Evolutionary conservation across 345 rosid species (phyloP).

Genomic region (Physaria fendleri): DNA sequence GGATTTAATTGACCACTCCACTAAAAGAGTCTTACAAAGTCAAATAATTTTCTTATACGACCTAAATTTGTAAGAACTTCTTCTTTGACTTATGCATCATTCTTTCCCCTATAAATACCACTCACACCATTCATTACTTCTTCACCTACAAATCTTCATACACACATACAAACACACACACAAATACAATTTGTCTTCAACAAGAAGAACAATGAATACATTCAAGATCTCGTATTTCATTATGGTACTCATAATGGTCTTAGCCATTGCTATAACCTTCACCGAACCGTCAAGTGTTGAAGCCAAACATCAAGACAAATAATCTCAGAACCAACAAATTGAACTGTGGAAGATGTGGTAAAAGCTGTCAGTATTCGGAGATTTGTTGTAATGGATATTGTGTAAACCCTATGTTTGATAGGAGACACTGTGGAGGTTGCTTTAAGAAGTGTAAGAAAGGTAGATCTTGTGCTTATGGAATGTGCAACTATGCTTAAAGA

Average conservation of each 20-base stretch:
- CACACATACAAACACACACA: conserved; percentile 9
- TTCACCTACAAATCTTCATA: conserved; percentile 20
- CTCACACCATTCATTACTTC: conserved; percentile 18
- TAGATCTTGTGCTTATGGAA: conserved; percentile 40
- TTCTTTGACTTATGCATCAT: conserved; percentile 13
- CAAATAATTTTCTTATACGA: conserved; percentile 15
- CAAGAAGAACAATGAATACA: conserved; percentile 16
- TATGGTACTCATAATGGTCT: conserved; percentile 16
- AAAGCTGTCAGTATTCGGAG: conserved; percentile 42
- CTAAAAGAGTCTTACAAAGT: conserved; percentile 21
- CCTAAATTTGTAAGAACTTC: conserved; percentile 6
- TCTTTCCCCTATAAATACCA: conserved; percentile 23
- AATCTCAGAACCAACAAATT: conserved; percentile 29
- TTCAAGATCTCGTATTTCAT: conserved; percentile 25
- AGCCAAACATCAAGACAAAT: neutral
- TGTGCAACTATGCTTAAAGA: conserved; percentile 50
- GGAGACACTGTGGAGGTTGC: conserved; percentile 57
- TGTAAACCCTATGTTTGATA: conserved; percentile 48
- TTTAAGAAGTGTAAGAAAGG: conserved; percentile 51
- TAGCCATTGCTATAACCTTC: conserved; percentile 23
- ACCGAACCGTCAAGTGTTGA: conserved; percentile 18
- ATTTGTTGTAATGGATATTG: conserved; percentile 53
- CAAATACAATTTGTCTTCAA: neutral
- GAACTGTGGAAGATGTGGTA: conserved; percentile 56
- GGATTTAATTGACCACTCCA: conserved; percentile 27